These are phyloP conservation scores for Ophiocordyceps camponoti-leonardi DNA, from an alignment of 2,329 filamentous ascomycete genomes.

Conservation along the genomic window DNA sequence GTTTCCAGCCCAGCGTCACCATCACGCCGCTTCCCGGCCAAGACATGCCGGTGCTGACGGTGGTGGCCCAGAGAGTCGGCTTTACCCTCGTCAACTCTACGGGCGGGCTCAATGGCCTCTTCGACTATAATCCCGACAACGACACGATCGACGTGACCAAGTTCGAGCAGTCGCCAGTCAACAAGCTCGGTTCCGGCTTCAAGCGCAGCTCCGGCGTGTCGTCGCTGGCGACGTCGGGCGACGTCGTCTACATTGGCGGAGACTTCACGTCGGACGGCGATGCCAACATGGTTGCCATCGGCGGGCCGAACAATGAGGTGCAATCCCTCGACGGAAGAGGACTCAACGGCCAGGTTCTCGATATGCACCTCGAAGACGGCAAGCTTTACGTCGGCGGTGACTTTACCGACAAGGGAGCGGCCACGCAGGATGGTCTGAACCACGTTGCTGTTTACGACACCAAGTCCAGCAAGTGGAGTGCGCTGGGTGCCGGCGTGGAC, in stretches of 20 bases:
- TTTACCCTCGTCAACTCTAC: constrained; percentile 60
- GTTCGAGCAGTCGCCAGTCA: constrained; percentile 56
- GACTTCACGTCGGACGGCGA: constrained; percentile 58
- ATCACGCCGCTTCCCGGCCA: constrained; percentile 53
- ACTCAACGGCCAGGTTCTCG: constrained; percentile 61
- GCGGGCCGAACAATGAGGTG: constrained; percentile 37
- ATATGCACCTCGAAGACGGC: constrained; percentile 49
- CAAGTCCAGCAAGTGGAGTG: constrained; percentile 49
- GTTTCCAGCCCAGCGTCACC: constrained; percentile 68
- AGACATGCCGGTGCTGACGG: constrained; percentile 40
- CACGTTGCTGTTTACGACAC: constrained; percentile 65
- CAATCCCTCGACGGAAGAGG: constrained; percentile 56
- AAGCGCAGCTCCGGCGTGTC: constrained; percentile 49
- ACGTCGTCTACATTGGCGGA: constrained; percentile 60
- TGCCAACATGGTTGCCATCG: constrained; percentile 63
- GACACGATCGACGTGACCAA: constrained; percentile 37
- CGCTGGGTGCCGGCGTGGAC: constrained; percentile 74
- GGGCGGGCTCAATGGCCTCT: constrained; percentile 74
- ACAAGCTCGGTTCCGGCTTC: constrained; percentile 58
- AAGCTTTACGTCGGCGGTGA: constrained; percentile 67
- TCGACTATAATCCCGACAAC: constrained; percentile 58
- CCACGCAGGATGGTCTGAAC: constrained; percentile 45
- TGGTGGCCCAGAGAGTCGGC: constrained; percentile 80
- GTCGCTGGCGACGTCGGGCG: constrained; percentile 45
- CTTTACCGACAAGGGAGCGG: constrained; percentile 58